phyloP scores from a whole-genome alignment of 140 eudicot genomes.

The Cichorium intybus region DNA sequence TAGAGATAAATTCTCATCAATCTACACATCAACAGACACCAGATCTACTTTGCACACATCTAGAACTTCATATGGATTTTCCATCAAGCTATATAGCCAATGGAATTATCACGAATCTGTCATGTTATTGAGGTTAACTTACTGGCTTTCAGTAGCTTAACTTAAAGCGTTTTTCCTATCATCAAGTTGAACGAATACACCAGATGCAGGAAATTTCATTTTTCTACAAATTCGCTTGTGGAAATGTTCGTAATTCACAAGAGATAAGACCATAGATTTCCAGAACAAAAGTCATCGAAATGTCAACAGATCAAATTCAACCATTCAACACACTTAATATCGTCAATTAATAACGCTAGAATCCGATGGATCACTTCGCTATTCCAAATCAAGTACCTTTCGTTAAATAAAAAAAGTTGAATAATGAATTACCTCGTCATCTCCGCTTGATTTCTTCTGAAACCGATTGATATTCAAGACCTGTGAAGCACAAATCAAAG shows the following conservation, averaged over 20 bases:
- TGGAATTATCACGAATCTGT: too few relatives aligned
- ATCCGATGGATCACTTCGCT: neutral
- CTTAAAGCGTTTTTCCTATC: neutral
- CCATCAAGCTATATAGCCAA: neutral
- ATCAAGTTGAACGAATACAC: constrained; percentile 7
- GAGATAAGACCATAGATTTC: constrained; percentile 4
- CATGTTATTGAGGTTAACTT: too few relatives aligned
- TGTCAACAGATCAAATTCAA: constrained; percentile 15
- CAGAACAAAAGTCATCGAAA: constrained; percentile 4
- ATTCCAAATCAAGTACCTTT: neutral
- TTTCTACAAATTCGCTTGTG: neutral
- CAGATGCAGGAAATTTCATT: neutral
- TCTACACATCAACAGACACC: neutral
- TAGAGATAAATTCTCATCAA: neutral
- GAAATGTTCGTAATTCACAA: neutral
- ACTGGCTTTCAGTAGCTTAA: too few relatives aligned
- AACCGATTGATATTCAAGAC: constrained; percentile 70
- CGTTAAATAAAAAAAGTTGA: neutral
- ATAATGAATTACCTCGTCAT: constrained; percentile 62
- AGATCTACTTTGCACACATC: neutral
- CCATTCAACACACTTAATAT: neutral
- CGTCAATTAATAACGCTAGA: constrained; percentile 1
- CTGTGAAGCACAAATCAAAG: constrained; percentile 25
- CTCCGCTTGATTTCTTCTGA: constrained; percentile 61
- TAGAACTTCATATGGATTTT: neutral